Conservation (phyloP, 768 basidiomycete species). For the Lactifluus echinatus region DNA sequence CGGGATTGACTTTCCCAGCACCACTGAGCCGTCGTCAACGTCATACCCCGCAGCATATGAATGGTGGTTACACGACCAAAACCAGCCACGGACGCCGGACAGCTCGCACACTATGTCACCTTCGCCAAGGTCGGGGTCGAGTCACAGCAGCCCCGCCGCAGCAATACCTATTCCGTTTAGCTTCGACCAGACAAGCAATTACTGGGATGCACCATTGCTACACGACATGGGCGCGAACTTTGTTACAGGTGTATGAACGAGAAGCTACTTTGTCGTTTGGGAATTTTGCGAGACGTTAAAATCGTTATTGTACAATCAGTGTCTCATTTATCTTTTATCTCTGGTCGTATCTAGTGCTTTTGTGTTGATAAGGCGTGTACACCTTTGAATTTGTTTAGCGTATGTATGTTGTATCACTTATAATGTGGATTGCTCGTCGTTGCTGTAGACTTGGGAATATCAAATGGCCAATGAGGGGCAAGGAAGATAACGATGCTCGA, state of each 20-base stretch:
- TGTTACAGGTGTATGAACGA: neutral
- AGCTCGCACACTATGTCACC: constrained; percentile 12
- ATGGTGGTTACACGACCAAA: constrained; percentile 18
- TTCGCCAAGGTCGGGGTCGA: constrained; percentile 16
- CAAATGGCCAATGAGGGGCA: too few relatives aligned
- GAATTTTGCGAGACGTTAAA: neutral
- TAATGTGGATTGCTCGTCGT: neutral
- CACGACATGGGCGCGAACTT: constrained; percentile 9
- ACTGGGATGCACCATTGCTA: constrained; percentile 12
- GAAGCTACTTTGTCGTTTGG: neutral
- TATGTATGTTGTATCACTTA: neutral
- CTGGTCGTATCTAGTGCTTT: neutral
- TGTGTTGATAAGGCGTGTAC: neutral
- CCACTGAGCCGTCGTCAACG: constrained; percentile 11
- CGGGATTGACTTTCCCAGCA: constrained; percentile 16
- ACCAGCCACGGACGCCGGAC: constrained; percentile 1
- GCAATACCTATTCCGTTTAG: constrained; percentile 20
- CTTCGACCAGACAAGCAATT: constrained; percentile 18
- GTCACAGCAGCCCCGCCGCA: constrained; percentile 16
- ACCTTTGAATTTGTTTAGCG: neutral
- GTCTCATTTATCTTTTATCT: neutral
- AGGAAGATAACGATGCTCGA: too few relatives aligned
- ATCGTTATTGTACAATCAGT: neutral
- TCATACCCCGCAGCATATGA: constrained; percentile 15
- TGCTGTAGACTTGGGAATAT: too few relatives aligned